These are phyloP conservation scores for Solanum okadae DNA, from an alignment of 257 asterid species.

Conservation along the genomic window DNA sequence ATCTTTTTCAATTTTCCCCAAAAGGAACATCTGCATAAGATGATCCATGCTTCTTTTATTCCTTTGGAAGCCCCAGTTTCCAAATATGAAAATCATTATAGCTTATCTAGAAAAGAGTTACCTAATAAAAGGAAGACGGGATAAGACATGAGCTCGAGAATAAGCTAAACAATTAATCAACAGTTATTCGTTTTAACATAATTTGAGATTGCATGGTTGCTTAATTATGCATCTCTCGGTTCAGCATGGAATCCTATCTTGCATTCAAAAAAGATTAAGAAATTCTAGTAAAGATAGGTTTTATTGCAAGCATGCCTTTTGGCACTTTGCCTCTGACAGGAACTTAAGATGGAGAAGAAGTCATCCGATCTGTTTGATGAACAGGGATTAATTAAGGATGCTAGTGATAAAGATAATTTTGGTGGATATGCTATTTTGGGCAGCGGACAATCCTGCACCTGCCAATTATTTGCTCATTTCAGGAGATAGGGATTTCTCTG, in stretches of 20 bases:
- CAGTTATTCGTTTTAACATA: background rate
- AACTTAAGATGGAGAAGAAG: too few species aligned
- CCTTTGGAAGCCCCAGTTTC: background rate
- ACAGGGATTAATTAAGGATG: conserved; percentile 39
- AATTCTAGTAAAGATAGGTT: too few species aligned
- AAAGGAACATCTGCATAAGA: background rate
- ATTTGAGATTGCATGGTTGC: background rate
- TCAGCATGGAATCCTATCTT: too few species aligned
- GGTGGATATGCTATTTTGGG: conserved; percentile 55
- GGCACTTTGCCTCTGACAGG: too few species aligned
- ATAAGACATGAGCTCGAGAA: background rate
- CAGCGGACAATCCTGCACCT: conserved; percentile 58
- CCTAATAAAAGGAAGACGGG: background rate
- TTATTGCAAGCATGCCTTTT: background rate
- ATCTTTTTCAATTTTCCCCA: background rate
- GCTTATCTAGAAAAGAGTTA: background rate
- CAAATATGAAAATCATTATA: background rate
- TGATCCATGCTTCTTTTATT: background rate
- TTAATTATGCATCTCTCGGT: background rate
- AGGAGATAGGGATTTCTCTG: conserved; percentile 43
- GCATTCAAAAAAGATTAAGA: too few species aligned
- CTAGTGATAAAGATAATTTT: conserved; percentile 43
- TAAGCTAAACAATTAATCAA: background rate
- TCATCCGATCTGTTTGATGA: background rate
- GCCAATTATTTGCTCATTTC: conserved; percentile 49